Evolutionary conservation across 345 rosid species (phyloP), one percentile per base, ranked within the genome.

Genomic region (Linum tenue): DNA sequence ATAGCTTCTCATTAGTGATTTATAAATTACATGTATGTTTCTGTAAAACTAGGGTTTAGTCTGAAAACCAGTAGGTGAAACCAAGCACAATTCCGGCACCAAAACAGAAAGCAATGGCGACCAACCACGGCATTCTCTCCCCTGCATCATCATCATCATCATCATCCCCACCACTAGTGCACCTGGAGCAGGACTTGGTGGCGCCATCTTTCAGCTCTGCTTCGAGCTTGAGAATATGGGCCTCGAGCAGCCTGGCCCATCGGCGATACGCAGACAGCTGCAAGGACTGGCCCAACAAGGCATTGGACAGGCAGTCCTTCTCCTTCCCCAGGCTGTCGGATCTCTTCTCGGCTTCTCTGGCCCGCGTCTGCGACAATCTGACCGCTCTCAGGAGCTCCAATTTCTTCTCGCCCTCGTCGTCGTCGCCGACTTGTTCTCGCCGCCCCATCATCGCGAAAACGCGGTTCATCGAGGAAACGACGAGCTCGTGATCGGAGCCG

Each of bases 301-400:
- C 88, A 22, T 68, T 64, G 37, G 73, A 70, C 6, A 83, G 22
- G 35, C 36, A 44, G 9, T 84, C 84, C 39, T 42, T 80, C 75
- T 87, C 88, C 66, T 71, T 60, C 0, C 65, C 77, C 69, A 85
- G 69, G 2, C 22, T 67, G 2, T 62, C 74, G 42, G 78, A 81
- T 65, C 71, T 77, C 80, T 65, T 75, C 73, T 87, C 92, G 2
- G 90, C 90, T 64, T 84, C 85, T 50, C 92, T 81, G 3, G 89
- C 92, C 15, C 87, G 70, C 39, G 89, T 83, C 56, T 86, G 89
- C 0, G 89, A 86, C 68, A 81, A 64, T 58, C 86, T 71, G 74
- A 87, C 62, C 3, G 94, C 94, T 81, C 73, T 87, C 50, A 83
- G 51, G 38, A 87, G 73, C 80, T 80, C 86, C 75, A 82, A 55